Base-by-base conservation (phyloP, 148 eudicot genomes). In the Amaranthus hypochondriacus region DNA sequence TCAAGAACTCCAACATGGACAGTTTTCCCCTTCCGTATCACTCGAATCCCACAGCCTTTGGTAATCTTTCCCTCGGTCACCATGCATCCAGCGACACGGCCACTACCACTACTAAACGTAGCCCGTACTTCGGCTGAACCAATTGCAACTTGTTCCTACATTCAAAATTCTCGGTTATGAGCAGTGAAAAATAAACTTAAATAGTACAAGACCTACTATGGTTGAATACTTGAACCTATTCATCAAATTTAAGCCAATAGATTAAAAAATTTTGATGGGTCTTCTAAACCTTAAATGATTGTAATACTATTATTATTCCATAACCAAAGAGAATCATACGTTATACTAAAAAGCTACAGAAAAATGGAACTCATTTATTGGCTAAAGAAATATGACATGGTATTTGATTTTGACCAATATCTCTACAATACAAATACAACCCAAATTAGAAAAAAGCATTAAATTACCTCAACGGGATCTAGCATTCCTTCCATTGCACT, bases 71-170 rank as follows among this genome's bases (percentile, higher is more conserved):
- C 99, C 65, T 95, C 99, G 6, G 80, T 87, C 72, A 95, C 92
- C 96, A 95, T 95, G 81, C 99, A 95, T 73, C 99, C 99, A n/a
- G 99, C 99, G 80, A 90, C 96, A 39, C 91, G 96, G 50, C 96
- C 96, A 79, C 99, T 95, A 46, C 99, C 97, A 71, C 99, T 95
- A 73, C 87, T 95, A 81, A 95, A 95, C 70, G 85, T 81, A 49
- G 99, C 99, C 68, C 96, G 86, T 64, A 95, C 91, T 79, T 95
- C 96, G 58, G 90, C 99, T 64, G 80, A 52, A 76, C 99, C 99
- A 74, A 95, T 90, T 61, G 84, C 68, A 75, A 95, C 67, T 90
- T 87, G 90, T 78, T 95, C 99, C 99, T 95, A 84, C 76, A 75
- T n/a, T 54, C 56, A 56, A 13, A 12, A 56, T 9, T 56, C 56